phyloP scores from a whole-genome alignment of 768 basidiomycete genomes.

The Suillus ampliporus region DNA sequence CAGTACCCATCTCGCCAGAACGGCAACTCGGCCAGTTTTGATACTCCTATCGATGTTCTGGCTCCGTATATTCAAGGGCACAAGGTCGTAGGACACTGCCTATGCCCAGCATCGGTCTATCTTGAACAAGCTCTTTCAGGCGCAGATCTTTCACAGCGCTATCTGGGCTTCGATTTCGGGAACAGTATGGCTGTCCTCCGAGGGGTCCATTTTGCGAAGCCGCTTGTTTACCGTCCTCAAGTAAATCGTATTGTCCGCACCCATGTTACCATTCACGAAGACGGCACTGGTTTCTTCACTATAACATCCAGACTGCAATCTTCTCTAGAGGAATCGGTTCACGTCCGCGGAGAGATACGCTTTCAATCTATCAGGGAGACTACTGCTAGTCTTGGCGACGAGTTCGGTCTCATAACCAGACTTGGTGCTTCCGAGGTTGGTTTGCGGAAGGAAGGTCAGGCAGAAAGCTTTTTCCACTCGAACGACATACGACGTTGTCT shows the following conservation, averaged over 20 bases:
- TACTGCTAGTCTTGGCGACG: conserved; percentile 43
- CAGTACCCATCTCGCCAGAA: conserved; percentile 46
- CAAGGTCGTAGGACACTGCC: conserved; percentile 55
- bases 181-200: conserved; percentile 43
- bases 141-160: conserved; percentile 41
- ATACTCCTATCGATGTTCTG: conserved; percentile 54
- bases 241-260: conserved; percentile 43
- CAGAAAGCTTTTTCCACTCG: conserved; percentile 60
- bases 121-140: conserved; percentile 59
- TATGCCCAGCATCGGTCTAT: conserved; percentile 74
- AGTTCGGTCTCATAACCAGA: conserved; percentile 41
- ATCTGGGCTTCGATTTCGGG: conserved; percentile 41
- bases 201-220: conserved; percentile 54
- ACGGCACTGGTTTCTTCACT: conserved; percentile 47
- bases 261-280: conserved; percentile 43
- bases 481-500: conserved; percentile 68
- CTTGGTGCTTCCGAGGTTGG: conserved; percentile 39
- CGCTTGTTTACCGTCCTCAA: conserved; percentile 53
- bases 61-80: conserved; percentile 58
- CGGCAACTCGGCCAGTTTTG: conserved; percentile 51
- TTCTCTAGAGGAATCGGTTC: conserved; percentile 41
- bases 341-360: conserved; percentile 53
- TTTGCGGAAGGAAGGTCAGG: conserved; percentile 25
- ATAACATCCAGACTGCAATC: conserved; percentile 47
- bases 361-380: conserved; percentile 40